Base-by-base conservation (phyloP, 345 rosid species). In the Diplotaxis tenuifolia region DNA sequence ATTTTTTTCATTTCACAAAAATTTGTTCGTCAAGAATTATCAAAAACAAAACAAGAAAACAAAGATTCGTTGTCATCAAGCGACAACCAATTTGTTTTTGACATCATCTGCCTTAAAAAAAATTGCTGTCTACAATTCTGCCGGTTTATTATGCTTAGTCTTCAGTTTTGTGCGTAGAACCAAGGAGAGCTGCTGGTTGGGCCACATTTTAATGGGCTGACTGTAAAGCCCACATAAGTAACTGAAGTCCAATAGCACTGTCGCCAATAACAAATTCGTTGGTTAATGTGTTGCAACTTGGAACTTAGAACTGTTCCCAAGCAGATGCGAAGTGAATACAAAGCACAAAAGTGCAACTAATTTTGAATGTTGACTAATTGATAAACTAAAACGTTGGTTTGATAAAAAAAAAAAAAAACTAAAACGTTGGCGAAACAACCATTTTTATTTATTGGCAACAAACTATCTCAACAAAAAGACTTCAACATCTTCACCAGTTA, bases 71-170 rank as follows among this genome's bases (percentile, higher is more conserved):
- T 28, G 22, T 29, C 40, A 29, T n/a, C 62, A 57, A 57, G 7
- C 1, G 62, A n/a, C 62, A 27, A 57, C 61, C 54, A 32, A 22
- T 22, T 42, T 40, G 64, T 87, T 86, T 64, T 86, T 89, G 27
- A 88, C 85, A 68, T 89, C 88, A 73, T 85, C 85, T 65, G 78
- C 87, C 90, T 87, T 42, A 5, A 14, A 7, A 25, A 57, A 27
- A 57, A 27, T 4, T 9, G 57, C 14, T 27, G n/a, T 9, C 6
- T 53, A 32, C 55, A 72, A n/a, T 38, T 36, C 16, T 16, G 8
- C 59, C 67, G 59, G 67, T 70, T 45, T 20, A 70, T 45, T 20
- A 70, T 1, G 50, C 1, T 14, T 45, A 50, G 21, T 61, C 15
- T 68, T 9, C 7, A 22, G 58, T 29, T 28, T 42, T 7, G 18